Conservation (phyloP, 768 basidiomycete genomes). For the Solioccasus polychromus region DNA sequence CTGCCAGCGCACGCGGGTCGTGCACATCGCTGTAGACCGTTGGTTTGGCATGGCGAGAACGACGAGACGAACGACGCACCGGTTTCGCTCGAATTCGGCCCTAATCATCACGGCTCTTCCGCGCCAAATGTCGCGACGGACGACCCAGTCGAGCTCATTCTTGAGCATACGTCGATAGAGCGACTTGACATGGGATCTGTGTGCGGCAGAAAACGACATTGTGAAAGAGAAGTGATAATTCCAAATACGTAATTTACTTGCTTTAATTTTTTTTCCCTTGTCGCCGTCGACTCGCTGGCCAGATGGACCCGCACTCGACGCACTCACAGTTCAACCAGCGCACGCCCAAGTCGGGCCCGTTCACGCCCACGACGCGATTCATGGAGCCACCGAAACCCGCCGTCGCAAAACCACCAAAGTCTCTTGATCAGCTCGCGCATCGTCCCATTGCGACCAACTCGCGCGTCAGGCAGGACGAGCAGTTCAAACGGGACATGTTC, state of each 20-base stretch:
- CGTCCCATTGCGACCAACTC: constrained; percentile 80
- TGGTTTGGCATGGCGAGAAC: not conserved
- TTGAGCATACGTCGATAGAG: constrained; percentile 85
- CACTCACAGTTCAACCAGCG: constrained; percentile 74
- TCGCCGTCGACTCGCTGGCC: not conserved
- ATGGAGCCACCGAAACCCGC: constrained; percentile 43
- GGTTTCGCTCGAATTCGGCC: constrained; percentile 90
- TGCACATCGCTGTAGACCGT: constrained; percentile 60
- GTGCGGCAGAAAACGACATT: constrained; percentile 69
- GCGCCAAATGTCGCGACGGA: constrained; percentile 85
- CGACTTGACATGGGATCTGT: constrained; percentile 85
- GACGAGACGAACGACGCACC: constrained; percentile 45
- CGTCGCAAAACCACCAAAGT: constrained; percentile 34
- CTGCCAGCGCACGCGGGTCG: constrained; percentile 78
- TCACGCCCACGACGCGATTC: constrained; percentile 42
- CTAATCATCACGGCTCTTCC: constrained; percentile 80
- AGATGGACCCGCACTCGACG: constrained; percentile 78
- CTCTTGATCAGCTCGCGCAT: constrained; percentile 19
- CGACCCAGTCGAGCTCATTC: constrained; percentile 88
- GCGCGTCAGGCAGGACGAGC: constrained; percentile 72
- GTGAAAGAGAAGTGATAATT: no score
- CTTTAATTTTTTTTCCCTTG: constrained; percentile 1
- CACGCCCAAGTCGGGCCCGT: constrained; percentile 64
- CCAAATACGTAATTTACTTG: constrained; percentile 8
- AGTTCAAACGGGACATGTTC: constrained; percentile 78